These are phyloP conservation scores for Perilla frutescens DNA, from an alignment of 257 asterid genomes.

Conservation along the genomic window DNA sequence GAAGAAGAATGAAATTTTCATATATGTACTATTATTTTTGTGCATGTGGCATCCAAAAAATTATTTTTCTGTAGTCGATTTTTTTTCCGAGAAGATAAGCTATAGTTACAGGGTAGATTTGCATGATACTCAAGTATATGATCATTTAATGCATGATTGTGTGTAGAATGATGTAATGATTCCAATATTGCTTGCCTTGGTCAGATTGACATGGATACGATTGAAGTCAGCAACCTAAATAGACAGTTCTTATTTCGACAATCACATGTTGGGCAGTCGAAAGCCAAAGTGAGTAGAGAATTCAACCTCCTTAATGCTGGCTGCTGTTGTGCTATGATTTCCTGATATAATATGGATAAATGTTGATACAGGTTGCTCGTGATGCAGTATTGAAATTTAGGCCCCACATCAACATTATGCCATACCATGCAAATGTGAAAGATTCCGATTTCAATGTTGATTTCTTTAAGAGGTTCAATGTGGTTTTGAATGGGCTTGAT, in stretches of 20 bases:
- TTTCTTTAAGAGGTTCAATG: slow-evolving; percentile 85
- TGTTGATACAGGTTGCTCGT: slow-evolving; percentile 85
- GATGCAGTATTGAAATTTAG: slow-evolving; percentile 93
- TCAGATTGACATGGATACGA: slow-evolving; percentile 99
- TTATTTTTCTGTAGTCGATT: background rate
- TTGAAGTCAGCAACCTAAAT: slow-evolving; percentile 98
- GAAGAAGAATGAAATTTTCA: slow-evolving; percentile 16
- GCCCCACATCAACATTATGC: slow-evolving; percentile 80
- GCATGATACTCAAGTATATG: background rate
- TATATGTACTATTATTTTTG: background rate
- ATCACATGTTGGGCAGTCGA: slow-evolving; percentile 94
- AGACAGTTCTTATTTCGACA: slow-evolving; percentile 95
- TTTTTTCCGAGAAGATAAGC: slow-evolving; percentile 13
- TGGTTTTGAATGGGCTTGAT: slow-evolving; percentile 95
- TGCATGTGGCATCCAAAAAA: background rate
- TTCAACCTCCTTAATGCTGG: slow-evolving; percentile 17
- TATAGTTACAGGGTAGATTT: background rate
- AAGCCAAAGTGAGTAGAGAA: slow-evolving; percentile 79
- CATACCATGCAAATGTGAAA: slow-evolving; percentile 94
- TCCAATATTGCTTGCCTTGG: slow-evolving; percentile 31
- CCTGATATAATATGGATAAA: slow-evolving; percentile 36
- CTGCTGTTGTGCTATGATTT: slow-evolving; percentile 13
- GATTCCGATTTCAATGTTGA: slow-evolving; percentile 92
- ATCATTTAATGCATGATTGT: slow-evolving; percentile 20
- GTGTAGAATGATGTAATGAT: slow-evolving; percentile 22